These are phyloP conservation scores for Scutellaria galericulata DNA, from an alignment of 257 asterid genomes.

Conservation along the genomic window DNA sequence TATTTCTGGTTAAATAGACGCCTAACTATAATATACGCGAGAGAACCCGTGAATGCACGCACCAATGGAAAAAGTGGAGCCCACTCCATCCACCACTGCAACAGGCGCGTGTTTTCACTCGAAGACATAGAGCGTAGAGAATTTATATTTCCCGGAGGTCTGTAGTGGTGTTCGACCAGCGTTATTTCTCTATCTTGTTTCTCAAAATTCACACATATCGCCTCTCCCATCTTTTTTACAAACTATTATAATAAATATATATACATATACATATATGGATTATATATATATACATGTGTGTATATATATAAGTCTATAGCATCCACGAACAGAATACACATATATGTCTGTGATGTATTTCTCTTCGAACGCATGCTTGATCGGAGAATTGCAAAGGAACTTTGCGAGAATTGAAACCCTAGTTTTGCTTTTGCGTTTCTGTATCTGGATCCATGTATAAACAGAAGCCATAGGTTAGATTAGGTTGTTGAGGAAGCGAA, in stretches of 20 bases:
- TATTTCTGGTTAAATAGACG: not conserved
- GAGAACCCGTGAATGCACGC: not conserved
- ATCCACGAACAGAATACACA: not conserved
- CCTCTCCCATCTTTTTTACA: slow-evolving; percentile 27
- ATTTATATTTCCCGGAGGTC: slow-evolving; percentile 18
- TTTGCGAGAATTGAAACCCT: slow-evolving; percentile 41
- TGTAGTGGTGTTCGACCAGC: slow-evolving; percentile 23
- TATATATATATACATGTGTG: slow-evolving; percentile 10
- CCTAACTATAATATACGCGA: slow-evolving; percentile 1
- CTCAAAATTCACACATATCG: slow-evolving; percentile 31
- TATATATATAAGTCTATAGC: slow-evolving; percentile 24
- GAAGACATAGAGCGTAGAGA: slow-evolving; percentile 11
- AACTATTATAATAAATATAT: slow-evolving; percentile 29
- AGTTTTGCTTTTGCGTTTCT: slow-evolving; percentile 29
- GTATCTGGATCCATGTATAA: slow-evolving; percentile 45
- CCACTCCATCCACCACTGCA: not conserved
- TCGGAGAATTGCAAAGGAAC: slow-evolving; percentile 41
- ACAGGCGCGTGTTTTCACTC: slow-evolving; percentile 17
- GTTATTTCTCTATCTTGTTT: slow-evolving; percentile 47
- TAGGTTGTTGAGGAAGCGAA: slow-evolving; percentile 40
- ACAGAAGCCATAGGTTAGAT: slow-evolving; percentile 41
- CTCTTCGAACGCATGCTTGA: slow-evolving; percentile 37
- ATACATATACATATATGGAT: slow-evolving; percentile 22
- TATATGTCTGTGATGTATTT: slow-evolving; percentile 34
- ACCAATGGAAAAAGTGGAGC: slow-evolving; percentile 10